phyloP scores from a whole-genome alignment of 441 rosid genomes.

The Croton setiger region DNA sequence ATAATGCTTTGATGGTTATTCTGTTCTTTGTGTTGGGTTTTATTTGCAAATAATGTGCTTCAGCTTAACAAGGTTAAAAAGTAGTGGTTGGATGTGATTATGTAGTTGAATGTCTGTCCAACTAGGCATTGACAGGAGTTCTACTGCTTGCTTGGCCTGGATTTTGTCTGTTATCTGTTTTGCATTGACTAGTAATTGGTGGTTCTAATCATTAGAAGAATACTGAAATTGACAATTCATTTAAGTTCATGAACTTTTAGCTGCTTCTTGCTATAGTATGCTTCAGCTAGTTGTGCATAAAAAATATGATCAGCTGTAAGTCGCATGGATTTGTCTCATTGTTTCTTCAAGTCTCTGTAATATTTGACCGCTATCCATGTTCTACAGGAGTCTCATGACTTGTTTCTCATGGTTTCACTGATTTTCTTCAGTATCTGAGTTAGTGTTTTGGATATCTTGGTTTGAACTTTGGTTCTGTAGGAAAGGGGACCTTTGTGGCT shows the following conservation, averaged over 20 bases:
- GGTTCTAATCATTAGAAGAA: background rate
- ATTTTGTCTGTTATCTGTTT: background rate
- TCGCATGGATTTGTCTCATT: background rate
- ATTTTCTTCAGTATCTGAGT: background rate
- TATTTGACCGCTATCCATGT: background rate
- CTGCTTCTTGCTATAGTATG: background rate
- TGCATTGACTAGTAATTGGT: background rate
- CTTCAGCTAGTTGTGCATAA: background rate
- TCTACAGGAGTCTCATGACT: background rate
- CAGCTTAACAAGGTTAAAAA: background rate
- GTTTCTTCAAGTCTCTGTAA: background rate
- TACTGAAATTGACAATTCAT: conserved; percentile 6
- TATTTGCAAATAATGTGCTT: background rate
- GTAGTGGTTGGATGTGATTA: background rate
- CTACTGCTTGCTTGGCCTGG: background rate
- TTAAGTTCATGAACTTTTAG: background rate
- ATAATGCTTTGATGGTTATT: background rate
- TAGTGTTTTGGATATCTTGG: background rate
- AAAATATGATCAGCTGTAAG: background rate
- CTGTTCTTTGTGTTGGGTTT: background rate
- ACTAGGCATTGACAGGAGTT: background rate
- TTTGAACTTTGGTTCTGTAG: background rate
- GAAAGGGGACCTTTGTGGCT: background rate
- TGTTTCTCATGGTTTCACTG: background rate
- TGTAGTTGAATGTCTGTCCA: conserved; percentile 7